phyloP scores from a whole-genome alignment of 169 alveolate species.

The Cryptosporidium felis region DNA sequence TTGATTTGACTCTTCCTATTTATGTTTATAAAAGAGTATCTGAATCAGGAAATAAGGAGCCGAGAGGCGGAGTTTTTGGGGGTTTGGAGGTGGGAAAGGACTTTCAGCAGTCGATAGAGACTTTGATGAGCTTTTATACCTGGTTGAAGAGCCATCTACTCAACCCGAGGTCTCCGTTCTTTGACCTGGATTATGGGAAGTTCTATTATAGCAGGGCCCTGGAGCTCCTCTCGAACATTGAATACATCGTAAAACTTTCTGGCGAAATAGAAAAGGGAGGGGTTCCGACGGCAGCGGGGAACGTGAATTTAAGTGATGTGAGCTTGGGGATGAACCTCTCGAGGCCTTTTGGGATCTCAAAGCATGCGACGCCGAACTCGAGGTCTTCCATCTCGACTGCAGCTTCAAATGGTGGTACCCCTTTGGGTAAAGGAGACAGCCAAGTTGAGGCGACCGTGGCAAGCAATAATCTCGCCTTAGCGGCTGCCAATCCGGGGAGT shows the following conservation, averaged over 20 bases:
- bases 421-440: slow-evolving; percentile 17
- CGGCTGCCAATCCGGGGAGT: too few relatives aligned
- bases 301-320: not conserved
- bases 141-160: slow-evolving; percentile 30
- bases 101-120: slow-evolving; percentile 8
- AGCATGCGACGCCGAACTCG: slow-evolving; percentile 55
- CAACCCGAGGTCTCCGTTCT: slow-evolving; percentile 36
- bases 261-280: not conserved
- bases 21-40: slow-evolving; percentile 22
- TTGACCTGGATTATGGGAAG: slow-evolving; percentile 49
- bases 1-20: slow-evolving; percentile 32
- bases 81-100: slow-evolving; percentile 16
- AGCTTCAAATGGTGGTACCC: slow-evolving; percentile 36
- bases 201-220: slow-evolving; percentile 24
- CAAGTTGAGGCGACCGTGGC: not conserved
- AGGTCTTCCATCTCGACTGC: slow-evolving; percentile 62
- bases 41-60: not conserved
- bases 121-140: slow-evolving; percentile 17
- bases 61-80: not conserved
- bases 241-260: slow-evolving; percentile 29
- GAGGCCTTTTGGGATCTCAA: slow-evolving; percentile 9
- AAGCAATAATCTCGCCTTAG: not conserved
- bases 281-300: not conserved
- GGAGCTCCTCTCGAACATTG: slow-evolving; percentile 46
- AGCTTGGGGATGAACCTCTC: slow-evolving; percentile 46